These are phyloP conservation scores for Heritiera fomes DNA, from an alignment of 345 rosid genomes.

Conservation along the genomic window DNA sequence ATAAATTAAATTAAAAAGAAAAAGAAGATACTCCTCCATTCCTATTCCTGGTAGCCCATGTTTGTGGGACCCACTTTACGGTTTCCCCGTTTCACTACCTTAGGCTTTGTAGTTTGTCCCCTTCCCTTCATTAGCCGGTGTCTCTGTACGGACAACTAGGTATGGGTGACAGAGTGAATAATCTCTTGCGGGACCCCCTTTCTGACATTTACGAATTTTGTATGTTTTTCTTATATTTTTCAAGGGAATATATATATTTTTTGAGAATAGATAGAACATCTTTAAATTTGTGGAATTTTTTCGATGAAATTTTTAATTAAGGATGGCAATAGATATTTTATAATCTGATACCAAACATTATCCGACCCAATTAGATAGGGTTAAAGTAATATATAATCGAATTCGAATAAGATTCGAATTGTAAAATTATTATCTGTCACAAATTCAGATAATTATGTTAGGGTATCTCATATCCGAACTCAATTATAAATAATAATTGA, in stretches of 20 bases:
- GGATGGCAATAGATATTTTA: no score
- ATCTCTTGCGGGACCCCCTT: constrained; percentile 31
- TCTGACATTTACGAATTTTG: background rate
- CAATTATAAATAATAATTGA: no score
- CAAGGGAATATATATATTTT: background rate
- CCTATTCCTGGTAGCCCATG: background rate
- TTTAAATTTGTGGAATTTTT: no score
- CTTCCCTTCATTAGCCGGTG: constrained; percentile 1
- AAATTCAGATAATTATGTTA: no score
- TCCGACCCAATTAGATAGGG: no score
- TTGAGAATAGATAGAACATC: no score
- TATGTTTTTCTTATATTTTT: background rate
- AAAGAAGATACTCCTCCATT: background rate
- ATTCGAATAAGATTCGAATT: no score
- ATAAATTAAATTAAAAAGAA: background rate
- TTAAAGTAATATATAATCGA: no score
- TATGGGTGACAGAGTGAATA: constrained; percentile 18
- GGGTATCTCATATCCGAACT: no score
- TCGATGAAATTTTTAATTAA: no score
- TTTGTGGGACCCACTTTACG: constrained; percentile 17
- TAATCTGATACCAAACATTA: no score
- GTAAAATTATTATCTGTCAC: no score
- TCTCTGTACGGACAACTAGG: constrained; percentile 53
- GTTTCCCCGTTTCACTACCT: constrained; percentile 33
- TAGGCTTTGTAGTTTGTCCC: background rate